These are phyloP conservation scores for Fusarium acutatum DNA, from an alignment of 2,329 filamentous ascomycete species.

Conservation along the genomic window DNA sequence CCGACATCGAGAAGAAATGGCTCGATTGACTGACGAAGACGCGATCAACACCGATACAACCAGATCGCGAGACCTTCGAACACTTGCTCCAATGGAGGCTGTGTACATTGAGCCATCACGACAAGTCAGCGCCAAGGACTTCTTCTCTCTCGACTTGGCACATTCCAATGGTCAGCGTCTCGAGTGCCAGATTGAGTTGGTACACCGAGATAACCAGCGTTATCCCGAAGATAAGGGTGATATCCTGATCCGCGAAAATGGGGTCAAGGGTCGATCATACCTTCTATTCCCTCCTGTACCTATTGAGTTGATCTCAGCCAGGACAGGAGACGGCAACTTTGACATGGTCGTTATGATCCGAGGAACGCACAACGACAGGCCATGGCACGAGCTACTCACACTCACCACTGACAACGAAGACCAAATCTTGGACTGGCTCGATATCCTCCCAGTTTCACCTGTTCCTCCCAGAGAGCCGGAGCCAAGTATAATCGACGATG, in stretches of 20 bases:
- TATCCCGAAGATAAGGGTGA: slow-evolving; percentile 76
- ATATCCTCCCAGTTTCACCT: slow-evolving; percentile 71
- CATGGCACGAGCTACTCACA: slow-evolving; percentile 88
- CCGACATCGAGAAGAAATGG: slow-evolving; percentile 69
- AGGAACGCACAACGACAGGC: slow-evolving; percentile 68
- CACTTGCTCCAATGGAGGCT: slow-evolving; percentile 73
- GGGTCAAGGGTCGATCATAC: slow-evolving; percentile 75
- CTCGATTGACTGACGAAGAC: slow-evolving; percentile 82
- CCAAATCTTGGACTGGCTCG: slow-evolving; percentile 84
- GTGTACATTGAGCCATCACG: slow-evolving; percentile 78
- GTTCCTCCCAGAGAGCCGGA: slow-evolving; percentile 55
- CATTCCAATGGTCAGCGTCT: slow-evolving; percentile 92
- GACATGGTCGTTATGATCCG: slow-evolving; percentile 90
- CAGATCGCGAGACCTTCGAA: slow-evolving; percentile 80
- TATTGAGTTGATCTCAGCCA: slow-evolving; percentile 77
- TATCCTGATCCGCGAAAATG: slow-evolving; percentile 91
- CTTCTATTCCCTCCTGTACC: slow-evolving; percentile 92
- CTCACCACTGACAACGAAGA: slow-evolving; percentile 79
- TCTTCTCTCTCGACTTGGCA: slow-evolving; percentile 83
- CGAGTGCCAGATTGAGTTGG: slow-evolving; percentile 86
- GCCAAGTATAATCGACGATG: slow-evolving; percentile 45
- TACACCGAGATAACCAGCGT: slow-evolving; percentile 82
- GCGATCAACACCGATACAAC: slow-evolving; percentile 85
- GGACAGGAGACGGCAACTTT: slow-evolving; percentile 73
- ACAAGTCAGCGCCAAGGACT: slow-evolving; percentile 88